Percentiles rank a stretch among this genome's conserved stretches.
phyloP scores from a whole-genome alignment of 805 yeast genomes.

The Candida montana region DNA sequence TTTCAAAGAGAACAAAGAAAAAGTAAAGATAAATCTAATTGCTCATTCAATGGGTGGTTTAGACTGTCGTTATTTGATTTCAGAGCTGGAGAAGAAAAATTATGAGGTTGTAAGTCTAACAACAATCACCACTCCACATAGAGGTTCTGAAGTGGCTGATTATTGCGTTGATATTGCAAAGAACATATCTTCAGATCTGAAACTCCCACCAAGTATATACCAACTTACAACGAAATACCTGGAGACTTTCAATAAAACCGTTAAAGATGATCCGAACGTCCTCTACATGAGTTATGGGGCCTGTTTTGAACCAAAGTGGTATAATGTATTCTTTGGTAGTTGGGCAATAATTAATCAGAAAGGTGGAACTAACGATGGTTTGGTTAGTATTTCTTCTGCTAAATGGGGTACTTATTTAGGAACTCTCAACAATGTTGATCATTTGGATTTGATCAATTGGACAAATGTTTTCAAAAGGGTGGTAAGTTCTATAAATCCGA shows the following conservation, averaged over 20 bases:
- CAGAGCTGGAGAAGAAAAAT: constrained; percentile 38
- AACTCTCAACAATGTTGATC: constrained; percentile 73
- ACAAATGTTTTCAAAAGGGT: constrained; percentile 44
- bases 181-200: constrained; percentile 14
- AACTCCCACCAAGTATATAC: constrained; percentile 42
- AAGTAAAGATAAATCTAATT: constrained; percentile 59
- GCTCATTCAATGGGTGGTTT: constrained; percentile 96
- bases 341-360: constrained; percentile 53
- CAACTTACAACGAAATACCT: constrained; percentile 60
- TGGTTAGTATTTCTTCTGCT: constrained; percentile 73
- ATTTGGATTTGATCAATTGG: constrained; percentile 84
- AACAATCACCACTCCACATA: constrained; percentile 85
- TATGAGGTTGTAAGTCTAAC: constrained; percentile 70
- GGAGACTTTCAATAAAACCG: constrained; percentile 45
- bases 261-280: constrained; percentile 55
- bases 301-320: constrained; percentile 54
- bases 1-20: constrained; percentile 22
- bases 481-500: constrained; percentile 9
- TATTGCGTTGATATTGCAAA: constrained; percentile 38
- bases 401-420: constrained; percentile 85
- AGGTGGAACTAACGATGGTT: constrained; percentile 72
- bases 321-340: constrained; percentile 54
- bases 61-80: constrained; percentile 73
- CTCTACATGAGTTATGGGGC: constrained; percentile 84
- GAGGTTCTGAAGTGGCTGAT: constrained; percentile 81